These are phyloP conservation scores for Talaromyces thailandensis DNA, from an alignment of 495 filamentous ascomycete species.

Conservation along the genomic window DNA sequence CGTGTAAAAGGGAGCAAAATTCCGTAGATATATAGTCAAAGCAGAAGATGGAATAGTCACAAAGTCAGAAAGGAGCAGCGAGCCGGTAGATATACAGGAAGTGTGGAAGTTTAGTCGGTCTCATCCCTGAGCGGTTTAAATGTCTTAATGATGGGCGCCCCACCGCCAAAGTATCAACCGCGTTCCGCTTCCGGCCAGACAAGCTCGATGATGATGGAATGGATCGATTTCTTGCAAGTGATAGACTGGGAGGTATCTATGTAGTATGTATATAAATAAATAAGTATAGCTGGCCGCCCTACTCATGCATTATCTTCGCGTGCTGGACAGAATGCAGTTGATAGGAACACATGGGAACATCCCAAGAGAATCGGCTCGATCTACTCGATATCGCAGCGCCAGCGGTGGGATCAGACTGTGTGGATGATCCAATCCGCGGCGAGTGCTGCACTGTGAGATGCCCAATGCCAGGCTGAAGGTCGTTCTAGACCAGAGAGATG, in stretches of 20 bases:
- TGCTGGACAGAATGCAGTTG: background rate
- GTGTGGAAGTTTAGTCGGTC: too few relatives aligned
- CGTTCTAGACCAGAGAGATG: background rate
- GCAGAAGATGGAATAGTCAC: background rate
- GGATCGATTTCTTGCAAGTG: background rate
- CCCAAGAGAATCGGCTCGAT: background rate
- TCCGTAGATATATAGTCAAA: background rate
- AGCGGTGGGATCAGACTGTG: background rate
- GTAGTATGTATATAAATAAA: too few relatives aligned
- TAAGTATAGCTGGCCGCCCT: background rate
- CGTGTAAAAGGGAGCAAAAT: background rate
- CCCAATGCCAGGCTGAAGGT: background rate
- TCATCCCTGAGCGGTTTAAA: background rate
- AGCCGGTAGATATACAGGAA: background rate
- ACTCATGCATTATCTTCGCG: background rate
- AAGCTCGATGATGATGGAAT: background rate
- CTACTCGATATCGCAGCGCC: background rate
- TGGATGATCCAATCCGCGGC: background rate
- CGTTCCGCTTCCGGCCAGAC: background rate
- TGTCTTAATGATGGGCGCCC: background rate
- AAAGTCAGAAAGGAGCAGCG: background rate
- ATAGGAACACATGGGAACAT: background rate
- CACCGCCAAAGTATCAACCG: background rate
- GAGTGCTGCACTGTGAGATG: background rate
- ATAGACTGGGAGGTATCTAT: too few relatives aligned